phyloP scores from a whole-genome alignment of 2,329 filamentous ascomycete species.

The Ophiocordyceps polyrhachis-furcata region DNA sequence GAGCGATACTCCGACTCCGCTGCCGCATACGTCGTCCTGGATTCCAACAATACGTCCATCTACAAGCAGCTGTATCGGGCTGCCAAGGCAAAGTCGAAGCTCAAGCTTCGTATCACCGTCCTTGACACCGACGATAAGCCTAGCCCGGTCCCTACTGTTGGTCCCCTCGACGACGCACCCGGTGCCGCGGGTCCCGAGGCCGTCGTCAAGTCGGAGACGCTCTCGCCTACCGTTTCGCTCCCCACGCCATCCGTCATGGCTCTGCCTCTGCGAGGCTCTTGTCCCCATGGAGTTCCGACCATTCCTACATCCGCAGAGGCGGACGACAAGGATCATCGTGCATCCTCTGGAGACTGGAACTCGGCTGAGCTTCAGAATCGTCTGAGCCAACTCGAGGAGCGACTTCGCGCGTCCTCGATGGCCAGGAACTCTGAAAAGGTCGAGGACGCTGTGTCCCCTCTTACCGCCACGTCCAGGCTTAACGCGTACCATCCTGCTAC shows the following conservation, averaged over 20 bases:
- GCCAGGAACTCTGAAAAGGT: background rate
- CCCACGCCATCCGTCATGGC: background rate
- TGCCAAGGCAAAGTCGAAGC: constrained; percentile 94
- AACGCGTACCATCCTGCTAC: background rate
- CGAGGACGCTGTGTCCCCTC: background rate
- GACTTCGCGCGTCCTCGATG: background rate
- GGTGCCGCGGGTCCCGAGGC: background rate
- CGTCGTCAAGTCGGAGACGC: background rate
- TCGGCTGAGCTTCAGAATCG: constrained; percentile 9
- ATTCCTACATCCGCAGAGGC: background rate
- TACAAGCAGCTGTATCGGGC: constrained; percentile 96
- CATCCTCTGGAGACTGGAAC: no score
- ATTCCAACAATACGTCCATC: constrained; percentile 57
- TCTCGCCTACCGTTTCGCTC: background rate
- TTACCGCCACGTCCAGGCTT: background rate
- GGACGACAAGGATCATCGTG: no score
- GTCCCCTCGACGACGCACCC: background rate
- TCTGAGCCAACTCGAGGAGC: constrained; percentile 4
- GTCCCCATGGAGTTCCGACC: background rate
- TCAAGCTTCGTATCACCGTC: constrained; percentile 61
- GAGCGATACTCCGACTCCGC: constrained; percentile 95
- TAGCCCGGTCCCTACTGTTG: background rate
- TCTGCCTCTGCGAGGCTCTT: background rate
- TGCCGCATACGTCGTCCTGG: constrained; percentile 59
- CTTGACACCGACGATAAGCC: constrained; percentile 14